These are phyloP conservation scores for Diaporthe citri DNA, from an alignment of 2,329 filamentous ascomycete species.

Conservation along the genomic window DNA sequence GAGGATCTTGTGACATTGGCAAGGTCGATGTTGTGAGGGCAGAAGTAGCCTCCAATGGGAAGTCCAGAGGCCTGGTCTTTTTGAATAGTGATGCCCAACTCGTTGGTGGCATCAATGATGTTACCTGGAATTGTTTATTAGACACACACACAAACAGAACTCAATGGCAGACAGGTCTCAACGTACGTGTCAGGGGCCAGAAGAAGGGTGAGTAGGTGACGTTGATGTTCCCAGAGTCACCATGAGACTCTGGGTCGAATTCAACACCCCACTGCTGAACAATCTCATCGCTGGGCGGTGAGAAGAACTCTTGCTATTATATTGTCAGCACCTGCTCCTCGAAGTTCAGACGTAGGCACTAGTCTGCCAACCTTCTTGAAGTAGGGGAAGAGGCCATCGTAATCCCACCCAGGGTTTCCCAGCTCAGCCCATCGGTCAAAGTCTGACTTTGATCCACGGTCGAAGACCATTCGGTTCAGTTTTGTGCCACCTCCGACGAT, in stretches of 20 bases:
- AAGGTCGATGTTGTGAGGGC: conserved; percentile 44
- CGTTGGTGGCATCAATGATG: conserved; percentile 42
- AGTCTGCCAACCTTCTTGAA: conserved; percentile 47
- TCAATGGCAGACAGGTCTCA: not conserved
- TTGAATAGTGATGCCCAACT: conserved; percentile 40
- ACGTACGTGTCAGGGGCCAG: conserved; percentile 46
- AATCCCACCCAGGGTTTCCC: conserved; percentile 47
- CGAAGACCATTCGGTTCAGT: conserved; percentile 48
- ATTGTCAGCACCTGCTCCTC: not conserved
- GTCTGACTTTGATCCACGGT: conserved; percentile 45
- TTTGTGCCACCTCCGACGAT: conserved; percentile 46
- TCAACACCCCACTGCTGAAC: conserved; percentile 46
- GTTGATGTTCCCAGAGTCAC: conserved; percentile 46
- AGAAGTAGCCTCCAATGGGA: conserved; percentile 43
- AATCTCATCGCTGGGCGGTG: conserved; percentile 45
- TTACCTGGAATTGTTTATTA: conserved; percentile 33
- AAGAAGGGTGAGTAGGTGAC: conserved; percentile 49
- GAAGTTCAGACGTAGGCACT: not conserved
- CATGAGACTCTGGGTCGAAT: conserved; percentile 45
- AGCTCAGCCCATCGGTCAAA: conserved; percentile 47
- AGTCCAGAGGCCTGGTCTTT: conserved; percentile 41
- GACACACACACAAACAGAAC: not conserved
- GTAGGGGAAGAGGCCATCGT: conserved; percentile 45
- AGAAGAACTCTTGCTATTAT: conserved; percentile 44
- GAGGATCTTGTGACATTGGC: conserved; percentile 46